Evolutionary conservation across 2,329 filamentous ascomycete species (phyloP), one percentile per base, ranked within the genome.

Genomic region (Xylariaceae sp.): DNA sequence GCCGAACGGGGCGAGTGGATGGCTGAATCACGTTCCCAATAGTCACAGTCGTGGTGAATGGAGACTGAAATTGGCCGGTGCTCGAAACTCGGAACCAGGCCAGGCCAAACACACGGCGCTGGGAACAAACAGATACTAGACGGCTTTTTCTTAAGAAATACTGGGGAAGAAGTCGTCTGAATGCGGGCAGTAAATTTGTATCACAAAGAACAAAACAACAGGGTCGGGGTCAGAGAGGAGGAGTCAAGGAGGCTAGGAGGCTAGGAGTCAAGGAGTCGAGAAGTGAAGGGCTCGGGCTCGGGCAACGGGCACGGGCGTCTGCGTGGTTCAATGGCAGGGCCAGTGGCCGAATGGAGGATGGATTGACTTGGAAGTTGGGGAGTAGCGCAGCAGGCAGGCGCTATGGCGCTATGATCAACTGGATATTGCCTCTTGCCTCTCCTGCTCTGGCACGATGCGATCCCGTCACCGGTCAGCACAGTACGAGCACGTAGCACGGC

Each of bases 1-100:
- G 42, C 55, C 44, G 47, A 58, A 22, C 42, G 45, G 54, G 49
- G 41, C 47, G 54, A 45, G 18, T 56, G 51, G 51, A 58, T 56
- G 56, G 56, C 56, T 58, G 56, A 58, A 58, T 54, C 54, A 58
- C 56, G 56, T 47, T 52, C 53, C 42, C 56, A 56, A 58, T 56
- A 56, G 51, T 58, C 55, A 56, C 54, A 49, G 36, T 29, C 48
- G 54, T 54, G 47, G 51, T 54, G 54, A 54, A 52, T 51, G 42
- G 13, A 41, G 49, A 41, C 49, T 49, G 45, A 40, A 47, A 43
- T 30, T 49, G 43, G 47, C 41, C 18, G 51, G 41, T 39, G 40
- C 49, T 58, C 39, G 39, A 51, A 32, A 15, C 34, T 53, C 49
- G 55, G 53, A 26, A 55, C 49, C 48, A 53, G 43, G 10, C 10